Evolutionary conservation across 371 early-diverging fungal genomes (phyloP).

Genomic region (Thermomucor indicae-seudaticae): DNA sequence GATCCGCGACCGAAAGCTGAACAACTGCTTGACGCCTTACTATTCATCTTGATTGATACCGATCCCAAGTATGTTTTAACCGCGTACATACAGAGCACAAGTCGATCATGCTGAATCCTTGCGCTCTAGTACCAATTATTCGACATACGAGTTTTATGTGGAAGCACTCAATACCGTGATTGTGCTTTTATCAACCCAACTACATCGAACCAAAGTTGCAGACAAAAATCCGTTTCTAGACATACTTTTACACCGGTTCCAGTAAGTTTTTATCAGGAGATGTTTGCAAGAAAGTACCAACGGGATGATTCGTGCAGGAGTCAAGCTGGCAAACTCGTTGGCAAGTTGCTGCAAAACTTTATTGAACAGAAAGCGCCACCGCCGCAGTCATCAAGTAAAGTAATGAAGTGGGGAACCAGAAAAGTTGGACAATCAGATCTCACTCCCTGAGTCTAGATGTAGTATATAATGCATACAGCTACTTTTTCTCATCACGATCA

Average conservation of each 20-base stretch:
- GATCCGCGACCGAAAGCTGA: conserved; percentile 50
- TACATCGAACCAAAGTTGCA: conserved; percentile 39
- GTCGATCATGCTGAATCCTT: not conserved
- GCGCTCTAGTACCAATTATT: conserved; percentile 41
- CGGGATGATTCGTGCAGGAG: conserved; percentile 24
- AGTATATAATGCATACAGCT: conserved; percentile 69
- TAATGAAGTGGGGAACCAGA: not conserved
- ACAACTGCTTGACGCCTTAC: conserved; percentile 54
- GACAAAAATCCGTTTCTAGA: conserved; percentile 64
- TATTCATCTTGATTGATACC: conserved; percentile 56
- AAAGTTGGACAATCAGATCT: no score
- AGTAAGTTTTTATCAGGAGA: conserved; percentile 20
- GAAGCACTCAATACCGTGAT: conserved; percentile 63
- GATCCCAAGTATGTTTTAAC: conserved; percentile 50
- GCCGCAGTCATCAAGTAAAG: conserved; percentile 48
- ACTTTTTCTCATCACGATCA: conserved; percentile 54
- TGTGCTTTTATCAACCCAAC: conserved; percentile 62
- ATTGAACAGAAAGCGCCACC: conserved; percentile 59
- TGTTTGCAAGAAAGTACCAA: not conserved
- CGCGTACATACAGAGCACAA: not conserved
- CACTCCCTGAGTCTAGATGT: no score
- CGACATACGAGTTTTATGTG: conserved; percentile 68
- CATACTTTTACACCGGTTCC: conserved; percentile 47
- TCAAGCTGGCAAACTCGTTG: conserved; percentile 54
- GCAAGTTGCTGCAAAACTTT: conserved; percentile 57